These are phyloP conservation scores for Pythium aristosporum DNA, from an alignment of 352 stramenopile genomes.

Conservation along the genomic window DNA sequence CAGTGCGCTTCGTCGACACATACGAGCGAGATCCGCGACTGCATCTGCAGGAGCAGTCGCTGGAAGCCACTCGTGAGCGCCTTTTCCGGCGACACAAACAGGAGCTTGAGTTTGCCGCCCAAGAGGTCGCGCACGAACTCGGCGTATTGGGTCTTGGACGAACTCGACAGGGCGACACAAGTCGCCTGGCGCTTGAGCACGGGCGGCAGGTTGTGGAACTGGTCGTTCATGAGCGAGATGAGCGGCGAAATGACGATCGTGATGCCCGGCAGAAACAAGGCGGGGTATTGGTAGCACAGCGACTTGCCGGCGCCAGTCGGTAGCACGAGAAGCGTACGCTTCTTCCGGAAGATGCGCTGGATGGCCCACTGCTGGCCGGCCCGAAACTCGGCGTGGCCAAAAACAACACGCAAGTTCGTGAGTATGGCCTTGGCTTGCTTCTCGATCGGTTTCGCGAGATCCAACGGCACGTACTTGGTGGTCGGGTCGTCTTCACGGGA, in stretches of 20 bases:
- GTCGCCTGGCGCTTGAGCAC: constrained; percentile 52
- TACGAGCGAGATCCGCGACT: constrained; percentile 69
- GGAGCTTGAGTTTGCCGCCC: constrained; percentile 61
- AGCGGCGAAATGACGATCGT: constrained; percentile 93
- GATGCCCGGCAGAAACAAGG: constrained; percentile 79
- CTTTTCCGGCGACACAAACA: constrained; percentile 92
- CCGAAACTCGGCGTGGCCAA: constrained; percentile 83
- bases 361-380: constrained; percentile 84
- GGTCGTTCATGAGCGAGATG: constrained; percentile 93
- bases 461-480: constrained; percentile 47
- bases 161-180: constrained; percentile 51
- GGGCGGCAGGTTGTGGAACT: constrained; percentile 82
- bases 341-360: constrained; percentile 55
- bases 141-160: constrained; percentile 63
- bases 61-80: constrained; percentile 83
- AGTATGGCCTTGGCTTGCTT: constrained; percentile 50
- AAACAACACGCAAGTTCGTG: constrained; percentile 81
- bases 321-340: constrained; percentile 90
- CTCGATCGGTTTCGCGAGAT: constrained; percentile 44
- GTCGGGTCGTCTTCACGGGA: constrained; percentile 3
- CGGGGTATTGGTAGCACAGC: constrained; percentile 96
- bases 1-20: constrained; percentile 96
- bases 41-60: constrained; percentile 46
- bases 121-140: constrained; percentile 68
- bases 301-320: constrained; percentile 98